Evolutionary conservation across 2,329 filamentous ascomycete genomes (phyloP), one percentile per base, ranked within the genome.

Genomic region (Talaromyces albobiverticillius): DNA sequence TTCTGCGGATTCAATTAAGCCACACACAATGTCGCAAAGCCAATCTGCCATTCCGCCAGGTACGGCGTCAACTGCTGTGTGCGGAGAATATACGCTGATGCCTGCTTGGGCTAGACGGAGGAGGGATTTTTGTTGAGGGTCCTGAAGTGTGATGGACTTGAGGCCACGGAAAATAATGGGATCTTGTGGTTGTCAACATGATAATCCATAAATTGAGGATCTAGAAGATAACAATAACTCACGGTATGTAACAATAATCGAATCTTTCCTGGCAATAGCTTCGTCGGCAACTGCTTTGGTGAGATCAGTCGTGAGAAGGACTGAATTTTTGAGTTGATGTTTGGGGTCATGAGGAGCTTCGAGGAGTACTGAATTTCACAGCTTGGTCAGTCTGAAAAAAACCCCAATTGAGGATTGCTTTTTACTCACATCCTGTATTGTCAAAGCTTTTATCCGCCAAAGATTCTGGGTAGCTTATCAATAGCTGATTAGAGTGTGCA

Each of bases 81-180:
- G 94, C 0, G 94, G 94, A 60, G 88, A 91, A 77, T 97, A 99
- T 54, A 99, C 91, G 60, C 91, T 95, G 64, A 99, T 90, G 32
- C 93, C 92, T 69, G 89, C 85, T 59, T 89, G 88, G 45, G 87
- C 88, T 11, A 99, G 82, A 42, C 87, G 83, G 3, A 99, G 80
- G 29, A 99, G 82, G 6, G 89, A 89, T 41, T 86, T 82, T 69
- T 99, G 94, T 71, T 97, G 94, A 9, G 90, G 82, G 67, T 99
- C 89, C 58, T 81, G 81, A 46, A 91, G 82, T 31, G 90, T 95
- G 67, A 99, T 78, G 60, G 89, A 87, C 74, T 96, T 99, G 62
- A 99, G 80, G 51, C 89, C 89, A 46, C 89, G 85, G 79, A 99
- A 99, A 68, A 99, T 97, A 69, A 97, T 94, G 20, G 94, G 94